Evolutionary conservation across 1,139 yeast species (phyloP), one percentile per base, ranked within the genome.

Genomic region (Suhomyces bokatorum): DNA sequence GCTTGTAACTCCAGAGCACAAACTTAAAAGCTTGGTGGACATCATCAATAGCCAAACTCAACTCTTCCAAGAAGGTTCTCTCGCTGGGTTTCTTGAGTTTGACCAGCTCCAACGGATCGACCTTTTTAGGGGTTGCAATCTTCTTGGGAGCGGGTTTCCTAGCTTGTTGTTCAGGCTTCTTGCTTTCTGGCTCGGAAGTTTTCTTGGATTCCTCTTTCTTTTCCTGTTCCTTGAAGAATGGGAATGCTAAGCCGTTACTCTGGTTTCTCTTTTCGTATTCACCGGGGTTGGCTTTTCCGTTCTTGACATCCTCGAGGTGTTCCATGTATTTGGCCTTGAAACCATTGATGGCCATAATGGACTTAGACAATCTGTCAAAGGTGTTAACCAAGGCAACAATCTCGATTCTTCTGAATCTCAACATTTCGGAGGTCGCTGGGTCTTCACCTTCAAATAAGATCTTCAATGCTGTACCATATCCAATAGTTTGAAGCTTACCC

Each of bases 401-500:
- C 66, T 93, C 99, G 48, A 88, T 83, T 56, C 95, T 83, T 43
- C 91, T 81, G 58, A 90, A 77, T 45, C 73, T 70, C 49, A 72
- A 62, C 33, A 73, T 67, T 37, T 66, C 69, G 22, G 40, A 37
- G 39, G 71, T 70, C 37, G 58, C 60, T 10, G 70, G 74, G 30
- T 81, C 83, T 48, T 86, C 78, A 43, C 62, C 57, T 63, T 93
- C 99, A 61, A 93, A 89, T 49, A 93, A 70, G 22, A 91, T 78
- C 66, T 93, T 93, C 60, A 95, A 77, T 2, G 97, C 96, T 15
- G 99, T 93, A 20, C 98, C 99, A 63, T 93, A 93, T 22, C 99
- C 99, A 16, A 95, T 89, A 1, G 96, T 89, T 70, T 93, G 99
- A 24, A 93, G 79, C 66, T 95, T 93, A 14, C 99, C 99, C 99